phyloP scores from a whole-genome alignment of 768 basidiomycete genomes.

The Xerocomellus intermedius region DNA sequence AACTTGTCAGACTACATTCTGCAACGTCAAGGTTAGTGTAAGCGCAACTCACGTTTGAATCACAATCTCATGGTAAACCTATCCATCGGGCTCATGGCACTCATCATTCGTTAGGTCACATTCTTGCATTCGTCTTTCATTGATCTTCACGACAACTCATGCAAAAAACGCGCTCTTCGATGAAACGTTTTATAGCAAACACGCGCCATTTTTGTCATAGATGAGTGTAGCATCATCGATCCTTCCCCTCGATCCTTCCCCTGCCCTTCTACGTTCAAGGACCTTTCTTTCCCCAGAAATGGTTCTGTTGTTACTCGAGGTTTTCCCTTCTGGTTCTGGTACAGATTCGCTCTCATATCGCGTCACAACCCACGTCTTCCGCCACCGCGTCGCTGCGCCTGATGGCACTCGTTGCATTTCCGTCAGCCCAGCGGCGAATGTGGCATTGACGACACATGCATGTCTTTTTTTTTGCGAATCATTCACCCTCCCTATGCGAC shows the following conservation, averaged over 20 bases:
- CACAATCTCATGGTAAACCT: neutral
- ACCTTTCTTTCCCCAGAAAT: neutral
- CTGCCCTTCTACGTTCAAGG: neutral
- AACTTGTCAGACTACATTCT: neutral
- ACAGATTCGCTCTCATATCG: constrained; percentile 10
- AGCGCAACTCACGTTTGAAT: neutral
- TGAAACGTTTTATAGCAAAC: constrained; percentile 12
- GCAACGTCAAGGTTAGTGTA: neutral
- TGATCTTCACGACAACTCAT: constrained; percentile 17
- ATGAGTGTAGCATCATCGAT: neutral
- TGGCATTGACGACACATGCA: constrained; percentile 2
- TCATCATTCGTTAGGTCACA: neutral
- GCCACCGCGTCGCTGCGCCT: constrained; percentile 6
- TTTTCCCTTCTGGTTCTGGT: neutral
- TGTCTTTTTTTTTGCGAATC: neutral
- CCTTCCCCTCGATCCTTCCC: constrained; percentile 1
- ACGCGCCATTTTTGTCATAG: constrained; percentile 7
- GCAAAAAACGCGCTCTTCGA: constrained; percentile 19
- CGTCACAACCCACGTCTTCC: neutral
- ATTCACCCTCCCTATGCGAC: neutral
- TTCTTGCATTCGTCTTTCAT: neutral
- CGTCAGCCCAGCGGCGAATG: constrained; percentile 10
- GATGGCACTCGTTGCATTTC: constrained; percentile 20
- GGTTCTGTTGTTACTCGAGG: neutral
- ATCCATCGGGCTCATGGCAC: neutral